Percentiles rank a stretch among this genome's conserved stretches.
Evolutionary conservation across 1,139 yeast genomes (phyloP).

Genomic region (Blastobotrys raffinosifermentans): DNA sequence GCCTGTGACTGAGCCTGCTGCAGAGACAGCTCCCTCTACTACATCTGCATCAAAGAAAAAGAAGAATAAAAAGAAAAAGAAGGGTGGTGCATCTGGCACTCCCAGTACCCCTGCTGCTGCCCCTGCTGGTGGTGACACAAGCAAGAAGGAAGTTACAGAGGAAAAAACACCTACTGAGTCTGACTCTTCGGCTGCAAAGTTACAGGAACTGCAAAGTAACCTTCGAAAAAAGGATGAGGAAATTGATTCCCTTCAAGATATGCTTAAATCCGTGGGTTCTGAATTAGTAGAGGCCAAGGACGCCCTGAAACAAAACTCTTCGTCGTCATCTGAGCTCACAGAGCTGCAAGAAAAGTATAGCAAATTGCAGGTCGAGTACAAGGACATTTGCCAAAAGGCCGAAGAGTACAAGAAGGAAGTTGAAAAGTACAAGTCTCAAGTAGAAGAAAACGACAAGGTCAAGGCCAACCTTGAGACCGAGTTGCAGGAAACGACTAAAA

Average conservation of each 20-base stretch:
- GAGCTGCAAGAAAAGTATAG: slow-evolving; percentile 5
- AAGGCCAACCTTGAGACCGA: background rate
- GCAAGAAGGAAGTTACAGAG: background rate
- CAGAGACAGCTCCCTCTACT: slow-evolving; percentile 11
- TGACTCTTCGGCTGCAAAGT: background rate
- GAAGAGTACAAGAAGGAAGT: slow-evolving; percentile 4
- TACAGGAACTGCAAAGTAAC: background rate
- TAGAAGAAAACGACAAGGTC: background rate
- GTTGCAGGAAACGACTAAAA: background rate
- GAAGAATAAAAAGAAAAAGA: slow-evolving; percentile 24
- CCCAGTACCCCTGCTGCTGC: slow-evolving; percentile 3
- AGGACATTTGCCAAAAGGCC: slow-evolving; percentile 1
- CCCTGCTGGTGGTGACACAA: slow-evolving; percentile 1
- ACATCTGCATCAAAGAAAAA: slow-evolving; percentile 21
- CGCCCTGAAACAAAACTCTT: slow-evolving; percentile 10
- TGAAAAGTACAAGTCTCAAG: slow-evolving; percentile 2
- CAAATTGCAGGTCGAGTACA: slow-evolving; percentile 11
- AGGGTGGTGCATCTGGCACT: slow-evolving; percentile 11
- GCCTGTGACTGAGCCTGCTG: slow-evolving; percentile 3
- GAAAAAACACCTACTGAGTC: background rate
- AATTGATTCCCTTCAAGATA: slow-evolving; percentile 57
- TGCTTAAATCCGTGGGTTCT: slow-evolving; percentile 67
- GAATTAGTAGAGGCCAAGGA: slow-evolving; percentile 49
- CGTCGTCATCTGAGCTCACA: background rate
- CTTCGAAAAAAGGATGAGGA: slow-evolving; percentile 42